These are phyloP conservation scores for Volvox reticuliferus DNA, from an alignment of 139 green algal species.

Conservation along the genomic window DNA sequence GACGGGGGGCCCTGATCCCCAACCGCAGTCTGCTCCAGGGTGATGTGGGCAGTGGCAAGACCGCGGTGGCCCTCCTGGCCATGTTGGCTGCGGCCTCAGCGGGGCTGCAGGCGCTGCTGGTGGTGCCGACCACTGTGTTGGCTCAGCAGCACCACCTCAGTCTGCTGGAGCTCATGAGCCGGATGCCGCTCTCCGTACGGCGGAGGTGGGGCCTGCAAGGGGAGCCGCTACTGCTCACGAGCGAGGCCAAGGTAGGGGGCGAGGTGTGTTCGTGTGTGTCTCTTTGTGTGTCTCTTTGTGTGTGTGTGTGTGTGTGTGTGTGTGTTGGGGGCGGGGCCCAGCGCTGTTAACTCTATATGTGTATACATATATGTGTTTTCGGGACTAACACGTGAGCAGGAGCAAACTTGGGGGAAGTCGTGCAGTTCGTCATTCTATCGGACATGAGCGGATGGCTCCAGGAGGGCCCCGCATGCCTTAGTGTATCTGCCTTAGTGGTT, in stretches of 20 bases:
- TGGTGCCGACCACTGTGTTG: conserved; percentile 95
- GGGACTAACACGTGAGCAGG: too few species aligned
- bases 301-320: not conserved
- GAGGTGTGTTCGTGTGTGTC: not conserved
- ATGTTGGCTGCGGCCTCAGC: conserved; percentile 75
- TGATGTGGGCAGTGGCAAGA: conserved; percentile 97
- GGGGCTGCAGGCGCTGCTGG: conserved; percentile 84
- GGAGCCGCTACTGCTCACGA: conserved; percentile 35
- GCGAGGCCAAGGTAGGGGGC: conserved; percentile 34
- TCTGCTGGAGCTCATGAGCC: conserved; percentile 64
- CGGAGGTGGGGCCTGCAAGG: not conserved
- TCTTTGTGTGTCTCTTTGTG: not conserved
- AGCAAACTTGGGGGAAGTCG: too few species aligned
- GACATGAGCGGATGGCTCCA: too few species aligned
- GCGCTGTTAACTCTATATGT: too few species aligned
- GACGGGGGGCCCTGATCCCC: not conserved
- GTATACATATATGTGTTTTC: too few species aligned
- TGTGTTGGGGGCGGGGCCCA: not conserved
- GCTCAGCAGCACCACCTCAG: conserved; percentile 77
- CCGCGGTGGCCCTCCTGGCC: conserved; percentile 89
- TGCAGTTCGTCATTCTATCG: too few species aligned
- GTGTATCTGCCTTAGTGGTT: too few species aligned
- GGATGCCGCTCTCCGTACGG: conserved; percentile 48
- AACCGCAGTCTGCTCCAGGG: conserved; percentile 89
- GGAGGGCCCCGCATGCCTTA: too few species aligned